A percentile compares a stretch with the other conserved stretches of the same genome.
Conservation (phyloP, 176 grass and related monocot genomes). For the Echinochloa phyllopogon region DNA sequence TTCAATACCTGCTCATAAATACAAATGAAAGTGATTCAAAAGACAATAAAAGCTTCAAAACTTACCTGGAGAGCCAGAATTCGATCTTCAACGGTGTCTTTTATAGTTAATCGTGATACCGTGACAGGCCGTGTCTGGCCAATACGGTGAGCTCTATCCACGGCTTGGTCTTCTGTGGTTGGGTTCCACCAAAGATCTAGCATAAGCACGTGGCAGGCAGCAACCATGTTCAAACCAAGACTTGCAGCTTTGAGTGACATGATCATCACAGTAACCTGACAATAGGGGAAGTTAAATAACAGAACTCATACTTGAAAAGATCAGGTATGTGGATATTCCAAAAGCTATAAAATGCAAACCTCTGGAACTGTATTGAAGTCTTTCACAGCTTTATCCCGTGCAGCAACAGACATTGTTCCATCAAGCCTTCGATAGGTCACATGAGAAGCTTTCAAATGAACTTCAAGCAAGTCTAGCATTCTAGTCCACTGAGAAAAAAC, state of each 20-base stretch:
- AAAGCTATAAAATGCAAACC: constrained; percentile 55
- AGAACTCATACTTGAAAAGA: constrained; percentile 22
- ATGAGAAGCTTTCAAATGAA: constrained; percentile 75
- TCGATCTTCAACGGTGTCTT: constrained; percentile 93
- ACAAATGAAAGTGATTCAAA: constrained; percentile 15
- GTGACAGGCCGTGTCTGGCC: constrained; percentile 90
- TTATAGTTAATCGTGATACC: constrained; percentile 91
- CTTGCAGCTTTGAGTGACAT: constrained; percentile 99
- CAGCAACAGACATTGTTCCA: constrained; percentile 93
- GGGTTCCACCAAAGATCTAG: constrained; percentile 99
- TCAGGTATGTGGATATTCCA: background rate
- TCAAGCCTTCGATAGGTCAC: constrained; percentile 89
- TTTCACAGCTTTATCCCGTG: constrained; percentile 90
- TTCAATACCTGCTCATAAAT: background rate
- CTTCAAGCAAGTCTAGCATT: constrained; percentile 95
- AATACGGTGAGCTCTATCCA: constrained; percentile 97
- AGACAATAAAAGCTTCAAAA: constrained; percentile 10
- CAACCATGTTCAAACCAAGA: constrained; percentile 98
- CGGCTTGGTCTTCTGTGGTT: constrained; percentile 98
- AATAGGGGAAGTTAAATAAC: constrained; percentile 19
- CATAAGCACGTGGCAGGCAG: constrained; percentile 92
- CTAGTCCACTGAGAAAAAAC: constrained; percentile 99
- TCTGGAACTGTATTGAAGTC: constrained; percentile 95
- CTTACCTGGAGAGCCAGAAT: constrained; percentile 95
- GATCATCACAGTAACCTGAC: constrained; percentile 93